Percentiles rank a stretch among this genome's conserved stretches.
These are phyloP conservation scores for Lojkania enalia DNA, from an alignment of 2,329 filamentous ascomycete species.

Conservation along the genomic window DNA sequence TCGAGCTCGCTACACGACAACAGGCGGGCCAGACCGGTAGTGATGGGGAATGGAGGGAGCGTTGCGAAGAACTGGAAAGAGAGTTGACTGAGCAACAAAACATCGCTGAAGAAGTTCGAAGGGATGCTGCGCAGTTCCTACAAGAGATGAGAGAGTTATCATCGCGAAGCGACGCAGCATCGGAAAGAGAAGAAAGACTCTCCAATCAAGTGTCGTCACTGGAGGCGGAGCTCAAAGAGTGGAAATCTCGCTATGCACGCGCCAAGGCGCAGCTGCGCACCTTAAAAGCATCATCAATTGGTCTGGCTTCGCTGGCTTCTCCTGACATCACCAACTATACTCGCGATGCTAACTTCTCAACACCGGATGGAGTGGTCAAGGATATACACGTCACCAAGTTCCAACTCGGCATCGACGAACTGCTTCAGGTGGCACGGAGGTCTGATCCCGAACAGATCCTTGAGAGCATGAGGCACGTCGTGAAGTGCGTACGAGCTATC, in stretches of 20 bases:
- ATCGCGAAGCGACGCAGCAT: constrained; percentile 73
- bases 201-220: constrained; percentile 74
- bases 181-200: constrained; percentile 80
- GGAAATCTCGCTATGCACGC: constrained; percentile 87
- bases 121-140: constrained; percentile 80
- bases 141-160: constrained; percentile 88
- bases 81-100: constrained; percentile 78
- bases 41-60: constrained; percentile 41
- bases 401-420: constrained; percentile 90
- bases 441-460: constrained; percentile 76
- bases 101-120: constrained; percentile 83
- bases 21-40: constrained; percentile 23
- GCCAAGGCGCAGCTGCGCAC: constrained; percentile 84
- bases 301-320: constrained; percentile 63
- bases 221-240: constrained; percentile 82
- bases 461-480: constrained; percentile 83
- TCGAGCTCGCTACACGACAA: constrained; percentile 27
- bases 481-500: constrained; percentile 80
- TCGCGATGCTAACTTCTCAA: constrained; percentile 68
- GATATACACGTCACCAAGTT: constrained; percentile 94
- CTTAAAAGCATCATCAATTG: constrained; percentile 78
- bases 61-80: constrained; percentile 51
- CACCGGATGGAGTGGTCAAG: constrained; percentile 77
- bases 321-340: constrained; percentile 67
- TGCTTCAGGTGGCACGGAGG: constrained; percentile 74